phyloP scores from a whole-genome alignment of 441 rosid species.

The Manihot esculenta region DNA sequence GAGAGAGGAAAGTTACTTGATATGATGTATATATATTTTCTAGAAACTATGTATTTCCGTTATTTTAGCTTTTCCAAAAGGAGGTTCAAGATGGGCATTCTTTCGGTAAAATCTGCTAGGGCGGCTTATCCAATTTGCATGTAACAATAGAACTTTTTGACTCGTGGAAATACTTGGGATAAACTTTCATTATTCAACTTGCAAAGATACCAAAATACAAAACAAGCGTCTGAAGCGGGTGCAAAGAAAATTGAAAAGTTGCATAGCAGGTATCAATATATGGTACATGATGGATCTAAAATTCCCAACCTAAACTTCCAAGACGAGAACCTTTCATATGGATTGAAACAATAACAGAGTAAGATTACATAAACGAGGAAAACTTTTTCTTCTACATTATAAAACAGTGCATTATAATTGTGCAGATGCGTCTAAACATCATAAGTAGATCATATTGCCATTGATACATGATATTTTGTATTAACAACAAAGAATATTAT shows the following conservation, averaged over 20 bases:
- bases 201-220: not conserved
- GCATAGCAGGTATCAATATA: not conserved
- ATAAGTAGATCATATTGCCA: not conserved
- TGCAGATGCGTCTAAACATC: not conserved
- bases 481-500: not conserved
- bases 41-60: not conserved
- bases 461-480: not conserved
- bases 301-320: not conserved
- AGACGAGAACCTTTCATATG: not conserved
- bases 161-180: not conserved
- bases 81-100: not conserved
- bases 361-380: not conserved
- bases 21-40: not conserved
- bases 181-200: not conserved
- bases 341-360: conserved; percentile 7
- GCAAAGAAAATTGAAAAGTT: not conserved
- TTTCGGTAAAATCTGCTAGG: conserved; percentile 8
- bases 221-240: not conserved
- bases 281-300: not conserved
- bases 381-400: conserved; percentile 5
- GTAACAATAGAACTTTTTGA: not conserved
- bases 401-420: not conserved
- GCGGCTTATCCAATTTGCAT: not conserved
- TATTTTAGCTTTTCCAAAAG: not conserved
- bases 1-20: not conserved